A percentile compares a stretch with the other conserved stretches of the same genome.
These are phyloP conservation scores for Ceratonia siliqua DNA, from an alignment of 306 rosid species.

Conservation along the genomic window DNA sequence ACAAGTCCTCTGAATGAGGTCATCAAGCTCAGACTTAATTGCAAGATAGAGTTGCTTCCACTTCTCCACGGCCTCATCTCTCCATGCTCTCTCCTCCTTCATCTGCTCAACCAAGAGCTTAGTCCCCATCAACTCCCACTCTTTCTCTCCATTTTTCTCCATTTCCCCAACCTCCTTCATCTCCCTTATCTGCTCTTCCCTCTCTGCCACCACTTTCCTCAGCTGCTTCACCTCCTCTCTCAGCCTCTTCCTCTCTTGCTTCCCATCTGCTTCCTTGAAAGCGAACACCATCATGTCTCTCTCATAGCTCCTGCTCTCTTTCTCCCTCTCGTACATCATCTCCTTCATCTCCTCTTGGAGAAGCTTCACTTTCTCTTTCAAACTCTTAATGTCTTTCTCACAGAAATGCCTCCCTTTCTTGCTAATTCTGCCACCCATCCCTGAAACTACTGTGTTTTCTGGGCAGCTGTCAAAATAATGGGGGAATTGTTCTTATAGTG, in stretches of 20 bases:
- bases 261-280: constrained; percentile 88
- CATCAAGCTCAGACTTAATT: constrained; percentile 86
- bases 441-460: background rate
- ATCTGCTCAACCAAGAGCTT: constrained; percentile 62
- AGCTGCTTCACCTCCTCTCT: constrained; percentile 69
- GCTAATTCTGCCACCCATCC: constrained; percentile 66
- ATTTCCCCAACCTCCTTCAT: constrained; percentile 31
- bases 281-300: constrained; percentile 71
- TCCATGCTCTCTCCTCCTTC: constrained; percentile 69
- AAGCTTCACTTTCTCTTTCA: constrained; percentile 62
- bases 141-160: constrained; percentile 40
- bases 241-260: constrained; percentile 74
- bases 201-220: constrained; percentile 64
- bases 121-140: constrained; percentile 54
- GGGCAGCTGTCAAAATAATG: constrained; percentile 10
- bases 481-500: constrained; percentile 18
- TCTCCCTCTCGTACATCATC: constrained; percentile 63
- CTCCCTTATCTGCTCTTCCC: constrained; percentile 57
- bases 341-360: constrained; percentile 64
- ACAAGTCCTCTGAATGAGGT: constrained; percentile 85
- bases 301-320: constrained; percentile 58
- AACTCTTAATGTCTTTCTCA: constrained; percentile 39
- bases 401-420: constrained; percentile 38
- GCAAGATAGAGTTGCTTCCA: constrained; percentile 96
- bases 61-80: constrained; percentile 88